A percentile compares a stretch with the other conserved stretches of the same genome.
phyloP scores from a whole-genome alignment of 2,329 filamentous ascomycete species.

The Verticillium nubilum region DNA sequence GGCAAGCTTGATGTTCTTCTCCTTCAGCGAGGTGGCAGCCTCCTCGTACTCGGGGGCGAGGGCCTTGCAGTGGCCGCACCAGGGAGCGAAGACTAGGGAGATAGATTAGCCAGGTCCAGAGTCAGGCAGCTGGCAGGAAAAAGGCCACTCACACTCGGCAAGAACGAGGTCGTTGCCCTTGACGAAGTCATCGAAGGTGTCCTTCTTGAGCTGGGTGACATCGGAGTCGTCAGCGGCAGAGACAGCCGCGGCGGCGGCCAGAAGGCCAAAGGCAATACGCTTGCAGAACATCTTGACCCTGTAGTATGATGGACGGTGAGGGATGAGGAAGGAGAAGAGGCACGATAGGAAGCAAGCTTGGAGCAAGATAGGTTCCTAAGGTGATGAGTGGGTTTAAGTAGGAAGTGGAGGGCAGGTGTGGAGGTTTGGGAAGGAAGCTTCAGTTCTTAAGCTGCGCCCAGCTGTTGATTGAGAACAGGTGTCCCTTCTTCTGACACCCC shows the following conservation, averaged over 20 bases:
- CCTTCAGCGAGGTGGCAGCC: constrained; percentile 77
- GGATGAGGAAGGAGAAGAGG: not conserved
- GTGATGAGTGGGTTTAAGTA: not conserved
- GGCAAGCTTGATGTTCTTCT: constrained; percentile 78
- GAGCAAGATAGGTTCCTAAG: not conserved
- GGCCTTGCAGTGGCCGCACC: constrained; percentile 98
- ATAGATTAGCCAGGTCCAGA: constrained; percentile 9
- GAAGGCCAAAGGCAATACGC: constrained; percentile 46
- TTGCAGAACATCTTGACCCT: constrained; percentile 41
- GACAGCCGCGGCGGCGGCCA: constrained; percentile 49
- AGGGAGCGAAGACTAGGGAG: constrained; percentile 77
- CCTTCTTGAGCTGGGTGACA: constrained; percentile 77
- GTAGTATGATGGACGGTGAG: not conserved
- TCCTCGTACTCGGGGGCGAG: constrained; percentile 90
- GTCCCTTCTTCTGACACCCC: not conserved
- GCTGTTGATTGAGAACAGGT: not conserved
- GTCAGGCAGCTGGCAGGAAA: not conserved
- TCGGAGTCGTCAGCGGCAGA: constrained; percentile 67
- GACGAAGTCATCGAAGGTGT: constrained; percentile 83
- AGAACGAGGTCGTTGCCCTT: constrained; percentile 83
- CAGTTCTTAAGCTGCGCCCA: not conserved
- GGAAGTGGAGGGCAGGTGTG: not conserved
- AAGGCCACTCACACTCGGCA: constrained; percentile 73
- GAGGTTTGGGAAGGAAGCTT: not conserved
- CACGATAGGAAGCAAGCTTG: not conserved